Evolutionary conservation across 2,329 filamentous ascomycete genomes (phyloP).

Genomic region (Metarhizium brunneum): DNA sequence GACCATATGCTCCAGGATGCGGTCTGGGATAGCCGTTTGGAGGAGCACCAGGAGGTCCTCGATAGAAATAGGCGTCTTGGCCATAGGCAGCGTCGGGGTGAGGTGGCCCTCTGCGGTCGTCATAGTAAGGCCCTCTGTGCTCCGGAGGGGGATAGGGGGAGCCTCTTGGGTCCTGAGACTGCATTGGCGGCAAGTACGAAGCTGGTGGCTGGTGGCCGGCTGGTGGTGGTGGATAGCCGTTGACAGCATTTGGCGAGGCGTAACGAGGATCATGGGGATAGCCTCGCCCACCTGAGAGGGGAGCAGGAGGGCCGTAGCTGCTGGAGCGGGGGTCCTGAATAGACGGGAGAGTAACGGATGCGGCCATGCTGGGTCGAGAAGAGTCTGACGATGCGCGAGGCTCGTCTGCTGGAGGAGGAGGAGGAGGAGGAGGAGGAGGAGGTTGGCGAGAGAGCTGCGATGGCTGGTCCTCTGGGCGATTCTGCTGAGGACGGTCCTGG

Average conservation of each 20-base stretch:
- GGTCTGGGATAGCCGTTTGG: slow-evolving; percentile 17
- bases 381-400: slow-evolving; percentile 8
- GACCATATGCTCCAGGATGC: slow-evolving; percentile 21
- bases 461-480: slow-evolving; percentile 24
- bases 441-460: slow-evolving; percentile 5
- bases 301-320: slow-evolving; percentile 22
- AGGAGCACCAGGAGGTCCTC: slow-evolving; percentile 20
- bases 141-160: slow-evolving; percentile 30
- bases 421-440: slow-evolving; percentile 1
- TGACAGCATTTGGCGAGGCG: slow-evolving; percentile 33
- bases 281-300: slow-evolving; percentile 20
- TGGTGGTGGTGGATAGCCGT: slow-evolving; percentile 36
- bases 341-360: slow-evolving; percentile 37
- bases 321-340: slow-evolving; percentile 36
- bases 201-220: slow-evolving; percentile 19
- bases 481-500: slow-evolving; percentile 26
- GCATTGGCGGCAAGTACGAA: slow-evolving; percentile 29
- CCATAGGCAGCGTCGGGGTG: slow-evolving; percentile 18
- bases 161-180: slow-evolving; percentile 25
- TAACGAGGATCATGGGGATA: slow-evolving; percentile 28
- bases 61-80: slow-evolving; percentile 25
- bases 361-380: slow-evolving; percentile 29
- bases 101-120: slow-evolving; percentile 21
- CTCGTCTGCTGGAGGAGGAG: slow-evolving; percentile 8
- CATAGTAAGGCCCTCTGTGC: slow-evolving; percentile 28